A percentile compares a stretch with the other conserved stretches of the same genome.
Conservation (phyloP, 2,329 filamentous ascomycete species). For the Diaporthe caulivora region DNA sequence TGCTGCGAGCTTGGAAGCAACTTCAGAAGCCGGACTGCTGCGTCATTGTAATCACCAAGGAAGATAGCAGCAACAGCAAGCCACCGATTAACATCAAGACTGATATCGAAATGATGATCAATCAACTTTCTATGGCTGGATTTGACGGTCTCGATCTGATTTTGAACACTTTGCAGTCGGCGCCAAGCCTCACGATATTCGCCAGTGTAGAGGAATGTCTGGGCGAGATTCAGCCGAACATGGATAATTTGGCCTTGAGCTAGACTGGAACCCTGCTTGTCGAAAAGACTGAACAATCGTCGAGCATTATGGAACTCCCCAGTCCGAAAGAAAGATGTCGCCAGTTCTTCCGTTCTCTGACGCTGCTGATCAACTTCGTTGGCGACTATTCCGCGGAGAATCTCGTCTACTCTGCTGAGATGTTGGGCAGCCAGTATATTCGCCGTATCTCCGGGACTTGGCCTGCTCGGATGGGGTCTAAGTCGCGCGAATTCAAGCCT, state of each 20-base stretch:
- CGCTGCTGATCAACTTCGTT: background rate
- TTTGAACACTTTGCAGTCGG: background rate
- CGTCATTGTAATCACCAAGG: background rate
- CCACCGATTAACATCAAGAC: background rate
- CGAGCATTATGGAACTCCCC: background rate
- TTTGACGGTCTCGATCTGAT: background rate
- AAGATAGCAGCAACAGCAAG: background rate
- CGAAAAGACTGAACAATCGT: background rate
- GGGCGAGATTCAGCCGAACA: background rate
- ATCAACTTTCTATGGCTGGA: background rate
- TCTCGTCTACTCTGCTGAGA: background rate
- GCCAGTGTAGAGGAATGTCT: background rate
- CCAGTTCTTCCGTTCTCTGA: background rate
- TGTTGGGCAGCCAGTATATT: background rate
- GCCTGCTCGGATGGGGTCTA: too few relatives aligned
- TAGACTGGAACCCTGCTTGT: background rate
- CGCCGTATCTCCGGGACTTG: too few relatives aligned
- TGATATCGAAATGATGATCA: background rate
- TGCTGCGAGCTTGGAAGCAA: background rate
- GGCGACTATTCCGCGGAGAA: background rate
- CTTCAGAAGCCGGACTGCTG: background rate
- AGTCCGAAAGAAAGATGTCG: background rate
- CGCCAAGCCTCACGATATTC: background rate
- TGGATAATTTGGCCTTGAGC: background rate
- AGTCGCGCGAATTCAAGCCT: too few relatives aligned